A percentile compares a stretch with the other conserved stretches of the same genome.
phyloP scores from a whole-genome alignment of 1,284 basidiomycete species.

The Sutorius eximius region DNA sequence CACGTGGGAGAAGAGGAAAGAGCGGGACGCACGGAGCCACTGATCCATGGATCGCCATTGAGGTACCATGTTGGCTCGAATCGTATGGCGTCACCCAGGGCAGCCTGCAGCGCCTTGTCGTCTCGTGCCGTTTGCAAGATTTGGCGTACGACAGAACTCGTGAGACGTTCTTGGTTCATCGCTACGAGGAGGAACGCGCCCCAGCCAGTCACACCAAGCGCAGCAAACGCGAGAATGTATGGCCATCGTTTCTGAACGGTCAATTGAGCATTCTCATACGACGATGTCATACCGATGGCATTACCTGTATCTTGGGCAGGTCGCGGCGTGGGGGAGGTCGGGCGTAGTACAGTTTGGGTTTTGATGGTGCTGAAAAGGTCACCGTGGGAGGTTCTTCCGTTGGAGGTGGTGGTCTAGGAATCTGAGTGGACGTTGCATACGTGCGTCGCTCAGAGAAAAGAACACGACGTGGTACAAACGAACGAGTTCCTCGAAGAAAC shows the following conservation, averaged over 20 bases:
- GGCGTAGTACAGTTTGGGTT: constrained; percentile 34
- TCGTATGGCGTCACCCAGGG: constrained; percentile 67
- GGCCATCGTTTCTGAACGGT: constrained; percentile 54
- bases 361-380: constrained; percentile 36
- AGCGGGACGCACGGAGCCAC: constrained; percentile 54
- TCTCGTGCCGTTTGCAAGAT: constrained; percentile 59
- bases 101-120: constrained; percentile 47
- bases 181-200: constrained; percentile 64
- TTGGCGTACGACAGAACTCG: constrained; percentile 71
- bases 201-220: constrained; percentile 63
- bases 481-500: constrained; percentile 13
- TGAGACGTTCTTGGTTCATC: constrained; percentile 74
- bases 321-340: constrained; percentile 40
- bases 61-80: constrained; percentile 75
- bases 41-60: constrained; percentile 72
- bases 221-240: constrained; percentile 47
- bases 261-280: not conserved
- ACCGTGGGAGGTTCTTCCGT: constrained; percentile 23
- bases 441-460: constrained; percentile 10
- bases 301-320: constrained; percentile 45
- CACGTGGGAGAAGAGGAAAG: not conserved
- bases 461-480: constrained; percentile 6
- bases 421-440: constrained; percentile 18
- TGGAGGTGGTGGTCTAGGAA: constrained; percentile 29
- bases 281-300: not conserved